Percentiles rank a stretch among this genome's conserved stretches.
phyloP scores from a whole-genome alignment of 176 grass and related monocot species.

The Alloteropsis semialata region DNA sequence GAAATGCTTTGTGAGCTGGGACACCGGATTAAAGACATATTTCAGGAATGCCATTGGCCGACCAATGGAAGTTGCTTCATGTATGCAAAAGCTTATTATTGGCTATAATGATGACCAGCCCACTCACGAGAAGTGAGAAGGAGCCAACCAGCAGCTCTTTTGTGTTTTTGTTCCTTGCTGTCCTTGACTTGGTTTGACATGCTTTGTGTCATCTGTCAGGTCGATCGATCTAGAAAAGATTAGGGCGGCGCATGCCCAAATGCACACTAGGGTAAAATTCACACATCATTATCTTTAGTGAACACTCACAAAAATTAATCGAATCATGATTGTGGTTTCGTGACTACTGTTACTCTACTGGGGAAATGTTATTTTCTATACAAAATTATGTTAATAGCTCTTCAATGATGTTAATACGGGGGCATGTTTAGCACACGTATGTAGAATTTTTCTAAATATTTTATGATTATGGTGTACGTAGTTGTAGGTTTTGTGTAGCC shows the following conservation, averaged over 20 bases:
- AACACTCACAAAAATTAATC: not conserved
- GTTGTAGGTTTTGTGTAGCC: no score
- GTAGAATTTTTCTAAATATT: no score
- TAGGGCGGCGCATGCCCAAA: not conserved
- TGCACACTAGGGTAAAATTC: not conserved
- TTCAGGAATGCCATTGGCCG: conserved; percentile 21
- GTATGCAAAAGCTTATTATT: conserved; percentile 1
- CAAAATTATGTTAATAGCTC: no score
- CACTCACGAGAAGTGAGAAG: not conserved
- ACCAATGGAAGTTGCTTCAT: conserved; percentile 3
- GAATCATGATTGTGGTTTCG: not conserved
- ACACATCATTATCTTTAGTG: not conserved
- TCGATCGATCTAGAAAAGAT: not conserved
- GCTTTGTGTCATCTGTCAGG: no score
- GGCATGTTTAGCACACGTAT: no score
- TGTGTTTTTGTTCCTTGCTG: conserved; percentile 22
- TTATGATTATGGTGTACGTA: no score
- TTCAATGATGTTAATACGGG: no score
- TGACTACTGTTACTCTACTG: not conserved
- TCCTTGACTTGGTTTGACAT: conserved; percentile 28
- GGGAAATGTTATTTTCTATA: not conserved
- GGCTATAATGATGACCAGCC: not conserved
- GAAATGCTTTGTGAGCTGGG: not conserved
- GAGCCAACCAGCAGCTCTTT: not conserved
- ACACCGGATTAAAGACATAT: not conserved